Percentiles rank a stretch among this genome's conserved stretches.
Evolutionary conservation across 2,329 filamentous ascomycete species (phyloP).

Genomic region (Aspergillus ochraceus): DNA sequence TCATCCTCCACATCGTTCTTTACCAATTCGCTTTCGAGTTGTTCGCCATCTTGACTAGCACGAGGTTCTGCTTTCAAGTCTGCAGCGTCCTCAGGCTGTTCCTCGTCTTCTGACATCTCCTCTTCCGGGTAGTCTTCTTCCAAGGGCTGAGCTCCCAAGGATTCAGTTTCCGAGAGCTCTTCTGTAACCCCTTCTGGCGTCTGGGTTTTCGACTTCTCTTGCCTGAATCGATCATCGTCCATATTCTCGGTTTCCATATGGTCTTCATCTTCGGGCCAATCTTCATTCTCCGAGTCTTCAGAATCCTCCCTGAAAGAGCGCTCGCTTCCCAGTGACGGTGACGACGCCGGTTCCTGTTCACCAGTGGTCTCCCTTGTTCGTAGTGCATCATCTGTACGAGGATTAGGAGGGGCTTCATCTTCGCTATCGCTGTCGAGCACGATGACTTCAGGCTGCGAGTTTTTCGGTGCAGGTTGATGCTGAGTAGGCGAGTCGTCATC

Average conservation of each 20-base stretch:
- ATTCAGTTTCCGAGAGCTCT: neutral
- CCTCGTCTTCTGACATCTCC: neutral
- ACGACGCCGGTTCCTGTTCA: slow-evolving; percentile 1
- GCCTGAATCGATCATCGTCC: neutral
- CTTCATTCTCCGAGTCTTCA: neutral
- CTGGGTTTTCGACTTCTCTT: neutral
- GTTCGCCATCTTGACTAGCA: neutral
- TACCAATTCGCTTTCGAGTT: neutral
- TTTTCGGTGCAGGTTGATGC: slow-evolving; percentile 11
- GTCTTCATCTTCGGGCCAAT: neutral
- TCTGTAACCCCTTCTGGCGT: neutral
- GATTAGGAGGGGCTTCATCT: slow-evolving; percentile 28
- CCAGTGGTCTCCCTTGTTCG: neutral
- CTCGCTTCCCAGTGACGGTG: slow-evolving; percentile 2
- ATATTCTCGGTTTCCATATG: neutral
- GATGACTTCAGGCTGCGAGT: slow-evolving; percentile 36
- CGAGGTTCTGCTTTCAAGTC: neutral
- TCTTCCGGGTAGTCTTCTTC: neutral
- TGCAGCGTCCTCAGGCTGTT: neutral
- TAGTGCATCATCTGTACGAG: neutral
- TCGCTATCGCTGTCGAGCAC: slow-evolving; percentile 46
- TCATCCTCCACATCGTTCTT: slow-evolving; percentile 1
- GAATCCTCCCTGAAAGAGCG: neutral
- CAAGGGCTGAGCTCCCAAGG: neutral
- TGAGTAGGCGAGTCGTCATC: neutral